Evolutionary conservation across 2,329 filamentous ascomycete species (phyloP).

Genomic region (Ophiocordyceps robertsii): DNA sequence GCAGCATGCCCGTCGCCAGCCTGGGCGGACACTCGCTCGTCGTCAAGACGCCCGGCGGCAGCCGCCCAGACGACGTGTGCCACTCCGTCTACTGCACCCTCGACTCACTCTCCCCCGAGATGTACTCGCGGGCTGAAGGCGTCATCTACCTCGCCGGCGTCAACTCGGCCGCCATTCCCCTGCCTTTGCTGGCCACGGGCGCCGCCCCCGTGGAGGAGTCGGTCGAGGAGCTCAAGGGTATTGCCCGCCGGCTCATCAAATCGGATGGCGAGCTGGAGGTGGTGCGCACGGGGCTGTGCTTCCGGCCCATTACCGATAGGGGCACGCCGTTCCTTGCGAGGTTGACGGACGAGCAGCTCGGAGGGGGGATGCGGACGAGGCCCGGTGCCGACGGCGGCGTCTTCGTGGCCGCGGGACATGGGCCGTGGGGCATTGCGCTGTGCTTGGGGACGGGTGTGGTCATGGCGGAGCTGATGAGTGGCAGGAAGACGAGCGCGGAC

Average conservation of each 20-base stretch:
- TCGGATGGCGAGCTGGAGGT: conserved; percentile 41
- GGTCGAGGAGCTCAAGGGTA: conserved; percentile 33
- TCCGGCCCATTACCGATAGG: conserved; percentile 52
- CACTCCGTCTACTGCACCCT: conserved; percentile 58
- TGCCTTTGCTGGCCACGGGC: conserved; percentile 33
- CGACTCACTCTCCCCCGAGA: conserved; percentile 52
- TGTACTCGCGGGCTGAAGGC: conserved; percentile 52
- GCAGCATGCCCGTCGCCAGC: conserved; percentile 33
- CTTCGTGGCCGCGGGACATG: conserved; percentile 59
- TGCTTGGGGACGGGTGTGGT: conserved; percentile 57
- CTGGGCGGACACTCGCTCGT: conserved; percentile 63
- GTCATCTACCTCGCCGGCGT: conserved; percentile 64
- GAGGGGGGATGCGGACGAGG: conserved; percentile 27
- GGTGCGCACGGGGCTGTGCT: conserved; percentile 54
- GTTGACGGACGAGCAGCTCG: conserved; percentile 42
- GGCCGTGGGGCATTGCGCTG: conserved; percentile 59
- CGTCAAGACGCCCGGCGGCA: conserved; percentile 36
- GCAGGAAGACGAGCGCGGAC: conserved; percentile 42
- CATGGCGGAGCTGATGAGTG: conserved; percentile 56
- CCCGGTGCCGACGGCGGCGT: conserved; percentile 43
- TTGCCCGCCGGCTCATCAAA: conserved; percentile 34
- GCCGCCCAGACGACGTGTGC: conserved; percentile 32
- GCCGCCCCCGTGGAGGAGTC: conserved; percentile 11
- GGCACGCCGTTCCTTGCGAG: conserved; percentile 51
- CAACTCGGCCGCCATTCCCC: conserved; percentile 44